Percentiles rank a stretch among this genome's conserved stretches.
Conservation (phyloP, 306 rosid genomes). For the Rosa chinensis region DNA sequence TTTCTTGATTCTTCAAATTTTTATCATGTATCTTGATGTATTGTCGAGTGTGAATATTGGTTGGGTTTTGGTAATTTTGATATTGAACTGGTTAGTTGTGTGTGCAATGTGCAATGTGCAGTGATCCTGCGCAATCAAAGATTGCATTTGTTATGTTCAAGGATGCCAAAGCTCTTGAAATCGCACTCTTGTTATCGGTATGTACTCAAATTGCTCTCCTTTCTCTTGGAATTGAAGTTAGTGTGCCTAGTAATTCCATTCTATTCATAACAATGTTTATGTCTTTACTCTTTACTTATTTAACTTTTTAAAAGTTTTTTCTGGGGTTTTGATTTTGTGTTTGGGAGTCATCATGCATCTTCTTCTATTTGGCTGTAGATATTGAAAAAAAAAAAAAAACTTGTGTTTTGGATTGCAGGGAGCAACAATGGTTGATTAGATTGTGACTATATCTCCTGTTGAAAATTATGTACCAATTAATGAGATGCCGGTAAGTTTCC, state of each 20-base stretch:
- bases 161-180: too few species aligned
- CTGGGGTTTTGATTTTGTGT: background rate
- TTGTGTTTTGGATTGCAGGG: slow-evolving; percentile 56
- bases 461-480: slow-evolving; percentile 63
- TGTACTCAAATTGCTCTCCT: too few species aligned
- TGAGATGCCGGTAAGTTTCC: slow-evolving; percentile 47
- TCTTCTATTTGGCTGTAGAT: background rate
- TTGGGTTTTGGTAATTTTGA: background rate
- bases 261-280: background rate
- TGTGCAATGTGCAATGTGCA: slow-evolving; percentile 76
- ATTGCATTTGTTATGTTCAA: too few species aligned
- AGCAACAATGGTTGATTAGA: slow-evolving; percentile 86
- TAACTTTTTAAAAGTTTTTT: too few species aligned
- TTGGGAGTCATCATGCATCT: background rate
- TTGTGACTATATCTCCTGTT: slow-evolving; percentile 69
- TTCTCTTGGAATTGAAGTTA: background rate
- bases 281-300: background rate
- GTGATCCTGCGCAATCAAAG: slow-evolving; percentile 1
- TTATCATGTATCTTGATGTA: background rate
- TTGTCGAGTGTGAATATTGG: background rate
- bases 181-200: too few species aligned
- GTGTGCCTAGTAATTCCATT: background rate
- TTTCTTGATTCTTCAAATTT: background rate
- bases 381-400: background rate
- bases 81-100: slow-evolving; percentile 18